Evolutionary conservation across 805 yeast genomes (phyloP).

Genomic region (Hanseniaspora nectarophila): DNA sequence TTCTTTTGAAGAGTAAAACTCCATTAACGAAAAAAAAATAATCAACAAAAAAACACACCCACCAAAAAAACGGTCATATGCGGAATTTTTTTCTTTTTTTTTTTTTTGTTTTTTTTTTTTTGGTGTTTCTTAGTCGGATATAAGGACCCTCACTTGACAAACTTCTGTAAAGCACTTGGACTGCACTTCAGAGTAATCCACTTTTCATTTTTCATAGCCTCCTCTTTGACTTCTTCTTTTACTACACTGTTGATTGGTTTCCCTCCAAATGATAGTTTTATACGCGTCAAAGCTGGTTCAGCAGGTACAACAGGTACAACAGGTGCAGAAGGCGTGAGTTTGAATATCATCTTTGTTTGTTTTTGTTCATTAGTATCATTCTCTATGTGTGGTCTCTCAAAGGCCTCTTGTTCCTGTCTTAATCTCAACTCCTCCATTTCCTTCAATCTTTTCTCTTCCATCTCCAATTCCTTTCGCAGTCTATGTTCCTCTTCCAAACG

Average conservation of each 20-base stretch:
- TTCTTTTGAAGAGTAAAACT: too few species aligned
- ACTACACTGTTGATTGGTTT: background rate
- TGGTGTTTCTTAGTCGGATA: background rate
- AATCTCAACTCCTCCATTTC: conserved; percentile 6
- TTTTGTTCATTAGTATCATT: background rate
- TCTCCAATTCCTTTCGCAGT: conserved; percentile 4
- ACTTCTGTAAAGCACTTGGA: background rate
- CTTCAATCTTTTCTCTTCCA: conserved; percentile 4
- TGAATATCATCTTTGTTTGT: conserved; percentile 9
- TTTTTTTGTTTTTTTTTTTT: background rate
- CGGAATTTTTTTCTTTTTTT: too few species aligned
- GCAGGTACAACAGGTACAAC: background rate
- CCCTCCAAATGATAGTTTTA: conserved; percentile 6
- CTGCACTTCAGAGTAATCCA: conserved; percentile 9
- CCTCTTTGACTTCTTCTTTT: background rate
- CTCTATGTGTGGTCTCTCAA: background rate
- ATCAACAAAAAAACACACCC: background rate
- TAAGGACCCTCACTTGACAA: background rate
- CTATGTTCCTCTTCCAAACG: conserved; percentile 1
- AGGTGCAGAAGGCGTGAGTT: background rate
- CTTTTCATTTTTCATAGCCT: background rate
- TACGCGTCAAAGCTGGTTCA: background rate
- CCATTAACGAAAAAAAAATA: background rate
- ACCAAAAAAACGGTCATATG: background rate
- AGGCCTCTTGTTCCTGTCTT: conserved; percentile 3